Percentiles rank a stretch among this genome's conserved stretches.
Evolutionary conservation across 208 protist species (phyloP).

Genomic region (Hexamita inflata): DNA sequence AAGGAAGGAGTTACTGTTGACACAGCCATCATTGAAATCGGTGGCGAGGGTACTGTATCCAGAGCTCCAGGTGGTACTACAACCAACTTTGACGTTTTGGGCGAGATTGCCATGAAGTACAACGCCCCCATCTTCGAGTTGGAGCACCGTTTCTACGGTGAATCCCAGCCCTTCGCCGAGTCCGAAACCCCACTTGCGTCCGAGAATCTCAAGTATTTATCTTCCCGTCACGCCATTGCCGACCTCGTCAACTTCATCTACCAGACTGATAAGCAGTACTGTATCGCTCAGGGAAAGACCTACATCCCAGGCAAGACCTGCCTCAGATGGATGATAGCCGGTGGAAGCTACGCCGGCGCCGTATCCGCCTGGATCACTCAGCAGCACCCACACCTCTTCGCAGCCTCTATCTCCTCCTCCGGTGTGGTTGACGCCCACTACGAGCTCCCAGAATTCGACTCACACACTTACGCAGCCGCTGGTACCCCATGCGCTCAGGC

Average conservation of each 20-base stretch:
- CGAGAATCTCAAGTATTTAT: not conserved
- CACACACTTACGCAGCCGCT: not conserved
- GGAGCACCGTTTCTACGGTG: conserved; percentile 26
- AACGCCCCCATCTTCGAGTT: not conserved
- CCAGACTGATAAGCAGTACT: not conserved
- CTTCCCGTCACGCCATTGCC: not conserved
- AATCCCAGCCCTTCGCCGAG: not conserved
- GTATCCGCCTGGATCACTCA: not conserved
- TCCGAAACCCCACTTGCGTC: too few species aligned
- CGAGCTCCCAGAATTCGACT: conserved; percentile 16
- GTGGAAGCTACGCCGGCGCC: conserved; percentile 9
- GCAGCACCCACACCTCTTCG: not conserved
- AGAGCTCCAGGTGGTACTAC: not conserved
- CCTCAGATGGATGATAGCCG: conserved; percentile 16
- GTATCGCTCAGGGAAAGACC: not conserved
- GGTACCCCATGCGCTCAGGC: not conserved
- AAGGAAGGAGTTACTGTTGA: not conserved
- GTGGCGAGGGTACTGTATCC: not conserved
- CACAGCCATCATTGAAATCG: conserved; percentile 18
- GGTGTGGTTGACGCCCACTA: conserved; percentile 10
- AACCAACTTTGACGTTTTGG: not conserved
- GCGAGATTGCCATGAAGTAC: not conserved
- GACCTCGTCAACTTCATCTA: conserved; percentile 7
- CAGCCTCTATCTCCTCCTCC: not conserved
- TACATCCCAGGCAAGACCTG: not conserved